Evolutionary conservation across 805 yeast genomes (phyloP).

Genomic region (Saturnispora mendoncae): DNA sequence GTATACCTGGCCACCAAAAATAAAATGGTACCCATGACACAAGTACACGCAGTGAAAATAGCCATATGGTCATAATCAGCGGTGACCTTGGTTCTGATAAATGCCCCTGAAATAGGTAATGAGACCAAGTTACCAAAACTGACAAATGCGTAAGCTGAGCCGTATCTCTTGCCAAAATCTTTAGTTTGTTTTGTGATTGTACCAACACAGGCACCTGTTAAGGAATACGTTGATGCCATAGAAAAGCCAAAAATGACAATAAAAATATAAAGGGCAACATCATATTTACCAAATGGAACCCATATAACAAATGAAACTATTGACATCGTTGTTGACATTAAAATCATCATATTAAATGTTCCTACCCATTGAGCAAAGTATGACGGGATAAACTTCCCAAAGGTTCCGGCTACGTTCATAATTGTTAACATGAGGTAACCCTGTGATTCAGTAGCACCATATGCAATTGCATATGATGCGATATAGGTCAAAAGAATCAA

Average conservation of each 20-base stretch:
- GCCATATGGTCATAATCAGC: conserved; percentile 30
- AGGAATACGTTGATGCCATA: conserved; percentile 48
- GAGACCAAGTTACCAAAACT: conserved; percentile 42
- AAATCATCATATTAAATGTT: conserved; percentile 42
- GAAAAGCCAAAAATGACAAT: conserved; percentile 47
- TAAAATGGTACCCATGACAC: conserved; percentile 27
- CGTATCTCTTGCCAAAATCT: conserved; percentile 61
- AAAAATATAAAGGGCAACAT: conserved; percentile 40
- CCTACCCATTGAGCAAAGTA: conserved; percentile 34
- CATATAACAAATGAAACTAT: conserved; percentile 44
- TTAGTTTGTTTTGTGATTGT: conserved; percentile 43
- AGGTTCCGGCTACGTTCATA: conserved; percentile 36
- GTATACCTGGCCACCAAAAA: conserved; percentile 38
- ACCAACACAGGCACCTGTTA: conserved; percentile 57
- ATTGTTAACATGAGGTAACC: conserved; percentile 41
- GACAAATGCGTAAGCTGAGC: conserved; percentile 53
- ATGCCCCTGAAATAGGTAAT: conserved; percentile 37
- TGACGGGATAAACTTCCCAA: conserved; percentile 29
- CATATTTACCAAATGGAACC: conserved; percentile 49
- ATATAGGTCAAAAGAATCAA: conserved; percentile 41
- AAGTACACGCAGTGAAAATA: conserved; percentile 22
- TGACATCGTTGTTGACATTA: conserved; percentile 38
- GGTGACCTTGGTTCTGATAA: conserved; percentile 27
- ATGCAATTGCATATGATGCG: conserved; percentile 43
- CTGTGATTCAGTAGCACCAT: conserved; percentile 35